phyloP scores from a whole-genome alignment of 306 rosid species.

The Herpetospermum pedunculosum region DNA sequence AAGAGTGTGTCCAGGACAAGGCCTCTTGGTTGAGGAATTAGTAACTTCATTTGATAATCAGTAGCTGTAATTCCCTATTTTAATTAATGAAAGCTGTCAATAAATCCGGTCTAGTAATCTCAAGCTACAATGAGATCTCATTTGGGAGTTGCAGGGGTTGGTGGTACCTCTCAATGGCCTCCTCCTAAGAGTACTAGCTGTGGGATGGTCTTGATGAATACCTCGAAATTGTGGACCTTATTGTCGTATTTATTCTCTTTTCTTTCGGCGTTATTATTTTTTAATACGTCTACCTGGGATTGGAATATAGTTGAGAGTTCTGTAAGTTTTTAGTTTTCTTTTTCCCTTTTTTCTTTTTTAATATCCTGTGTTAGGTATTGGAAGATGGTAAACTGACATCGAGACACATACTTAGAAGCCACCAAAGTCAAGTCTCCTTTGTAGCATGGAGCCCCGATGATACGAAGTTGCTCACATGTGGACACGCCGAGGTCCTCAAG shows the following conservation, averaged over 20 bases:
- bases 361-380: conserved; percentile 39
- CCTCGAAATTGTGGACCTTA: neutral
- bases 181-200: neutral
- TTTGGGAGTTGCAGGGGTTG: neutral
- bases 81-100: neutral
- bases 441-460: conserved; percentile 99
- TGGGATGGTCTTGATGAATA: neutral
- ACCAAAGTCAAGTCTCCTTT: conserved; percentile 58
- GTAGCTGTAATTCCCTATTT: neutral
- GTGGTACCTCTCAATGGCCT: neutral
- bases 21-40: neutral
- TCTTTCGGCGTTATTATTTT: neutral
- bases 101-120: neutral
- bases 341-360: neutral
- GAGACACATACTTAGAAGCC: conserved; percentile 59
- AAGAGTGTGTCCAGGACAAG: neutral
- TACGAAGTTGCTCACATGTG: conserved; percentile 76
- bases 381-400: conserved; percentile 51
- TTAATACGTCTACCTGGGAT: neutral
- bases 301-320: neutral
- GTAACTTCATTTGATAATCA: neutral
- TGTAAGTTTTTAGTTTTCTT: conserved; percentile 10
- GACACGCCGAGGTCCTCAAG: conserved; percentile 78
- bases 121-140: neutral
- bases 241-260: neutral